Conservation (phyloP, 2,329 filamentous ascomycete species). For the Colletotrichum sp. region DNA sequence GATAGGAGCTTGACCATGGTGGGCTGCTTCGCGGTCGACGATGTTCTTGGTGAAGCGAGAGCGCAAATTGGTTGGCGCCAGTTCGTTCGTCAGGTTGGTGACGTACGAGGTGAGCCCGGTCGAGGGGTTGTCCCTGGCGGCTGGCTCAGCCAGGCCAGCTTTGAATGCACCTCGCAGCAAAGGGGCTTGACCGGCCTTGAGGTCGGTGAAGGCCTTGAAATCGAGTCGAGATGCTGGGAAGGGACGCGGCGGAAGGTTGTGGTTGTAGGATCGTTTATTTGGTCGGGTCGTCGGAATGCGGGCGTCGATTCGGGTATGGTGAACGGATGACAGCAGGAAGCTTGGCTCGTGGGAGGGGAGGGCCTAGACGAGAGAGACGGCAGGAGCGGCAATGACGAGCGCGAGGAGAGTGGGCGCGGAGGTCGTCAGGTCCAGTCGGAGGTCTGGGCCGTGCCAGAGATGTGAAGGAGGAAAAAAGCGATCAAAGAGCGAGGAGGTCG, state of each 20-base stretch:
- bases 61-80: neutral
- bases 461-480: neutral
- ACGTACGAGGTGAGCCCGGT: neutral
- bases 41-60: neutral
- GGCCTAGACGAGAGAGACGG: neutral
- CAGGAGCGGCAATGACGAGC: neutral
- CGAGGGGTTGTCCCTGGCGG: conserved; percentile 1
- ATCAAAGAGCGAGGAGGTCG: neutral
- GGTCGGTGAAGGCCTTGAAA: neutral
- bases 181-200: neutral
- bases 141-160: conserved; percentile 19
- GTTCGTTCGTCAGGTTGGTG: neutral
- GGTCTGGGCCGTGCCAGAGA: neutral
- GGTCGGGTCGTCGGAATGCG: neutral
- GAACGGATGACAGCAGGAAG: neutral
- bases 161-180: neutral
- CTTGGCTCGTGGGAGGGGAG: neutral
- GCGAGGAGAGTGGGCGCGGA: neutral
- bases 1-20: conserved; percentile 35
- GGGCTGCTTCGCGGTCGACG: neutral
- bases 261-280: neutral
- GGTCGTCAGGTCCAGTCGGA: neutral
- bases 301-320: neutral
- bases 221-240: neutral
- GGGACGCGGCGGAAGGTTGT: neutral